phyloP scores from a whole-genome alignment of 768 basidiomycete genomes.

The Leucocoprinus birnbaumii region DNA sequence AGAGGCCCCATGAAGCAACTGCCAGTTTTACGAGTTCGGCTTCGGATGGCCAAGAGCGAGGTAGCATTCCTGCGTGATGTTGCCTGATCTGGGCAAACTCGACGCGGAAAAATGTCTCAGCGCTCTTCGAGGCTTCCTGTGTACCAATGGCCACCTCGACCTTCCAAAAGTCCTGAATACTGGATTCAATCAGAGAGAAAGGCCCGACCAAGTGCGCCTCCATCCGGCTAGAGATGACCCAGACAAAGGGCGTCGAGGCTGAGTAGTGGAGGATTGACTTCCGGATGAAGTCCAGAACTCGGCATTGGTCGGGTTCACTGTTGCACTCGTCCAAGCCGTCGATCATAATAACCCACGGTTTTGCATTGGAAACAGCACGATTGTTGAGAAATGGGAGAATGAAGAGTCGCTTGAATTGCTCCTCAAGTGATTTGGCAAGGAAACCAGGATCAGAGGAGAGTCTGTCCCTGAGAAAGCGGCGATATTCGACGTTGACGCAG shows the following conservation, averaged over 20 bases:
- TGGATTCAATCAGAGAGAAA: neutral
- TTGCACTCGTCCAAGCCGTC: slow-evolving; percentile 4
- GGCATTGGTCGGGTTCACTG: neutral
- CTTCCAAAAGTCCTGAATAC: neutral
- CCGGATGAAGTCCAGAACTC: neutral
- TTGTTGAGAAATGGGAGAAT: neutral
- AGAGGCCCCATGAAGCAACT: neutral
- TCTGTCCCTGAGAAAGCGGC: neutral
- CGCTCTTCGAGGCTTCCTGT: neutral
- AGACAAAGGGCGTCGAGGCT: neutral
- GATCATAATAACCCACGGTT: neutral
- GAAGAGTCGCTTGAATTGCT: neutral
- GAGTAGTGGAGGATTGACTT: neutral
- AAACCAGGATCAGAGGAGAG: neutral
- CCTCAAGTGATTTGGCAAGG: neutral
- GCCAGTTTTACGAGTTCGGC: neutral
- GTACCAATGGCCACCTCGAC: neutral
- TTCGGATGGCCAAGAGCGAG: neutral
- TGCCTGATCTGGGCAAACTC: neutral
- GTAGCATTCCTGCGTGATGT: neutral
- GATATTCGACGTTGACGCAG: neutral
- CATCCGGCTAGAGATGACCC: slow-evolving; percentile 1
- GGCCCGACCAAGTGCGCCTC: neutral
- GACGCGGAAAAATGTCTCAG: neutral
- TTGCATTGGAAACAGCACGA: neutral